Evolutionary conservation across 306 rosid species (phyloP), one percentile per base, ranked within the genome.

Genomic region (Vicia villosa): DNA sequence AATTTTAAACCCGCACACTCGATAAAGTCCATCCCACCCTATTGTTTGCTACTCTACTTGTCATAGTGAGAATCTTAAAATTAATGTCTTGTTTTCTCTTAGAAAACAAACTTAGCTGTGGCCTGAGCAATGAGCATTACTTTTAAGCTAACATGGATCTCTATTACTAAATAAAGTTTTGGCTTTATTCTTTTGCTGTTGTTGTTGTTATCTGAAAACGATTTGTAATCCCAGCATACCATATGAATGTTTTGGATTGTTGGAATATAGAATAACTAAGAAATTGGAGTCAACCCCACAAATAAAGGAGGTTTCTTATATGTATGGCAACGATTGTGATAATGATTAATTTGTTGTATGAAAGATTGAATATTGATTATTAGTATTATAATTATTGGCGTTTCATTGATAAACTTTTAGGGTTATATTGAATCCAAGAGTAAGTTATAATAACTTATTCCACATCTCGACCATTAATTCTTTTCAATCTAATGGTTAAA

Each of bases 131-230:
- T 32, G 37, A 32, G 2, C 37, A 32, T 32, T 32, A 6, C 8
- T 32, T 32, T 32, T 34, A 34, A 34, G 38, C 10, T 32, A 64
- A 70, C 32, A 6, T 0, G 42, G 45, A 52, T 59, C 60, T 19
- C 24, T 52, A 70, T 58, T 65, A 43, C 47, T 77, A 45, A 37
- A 65, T 21, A 38, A 46, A 15, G 34, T 47, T 78, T 58, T 78
- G 57, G 26, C 37, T 6, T 4, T 54, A 69, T 24, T 5, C 8
- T 57, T 55, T 8, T 5, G 14, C 3, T 47, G 19, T 20, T 40
- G 66, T 51, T 76, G 6, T 43, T 70, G 45, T 71, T 52, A 55
- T 55, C n/a, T 34, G 73, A 58, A 63, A 77, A 62, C 45, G 36
- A 69, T 50, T 28, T 50, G 8, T 36, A 6, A 56, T 46, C 32